These are phyloP conservation scores for Obelidium mucronatum DNA, from an alignment of 192 early-diverging fungal genomes.

Conservation along the genomic window DNA sequence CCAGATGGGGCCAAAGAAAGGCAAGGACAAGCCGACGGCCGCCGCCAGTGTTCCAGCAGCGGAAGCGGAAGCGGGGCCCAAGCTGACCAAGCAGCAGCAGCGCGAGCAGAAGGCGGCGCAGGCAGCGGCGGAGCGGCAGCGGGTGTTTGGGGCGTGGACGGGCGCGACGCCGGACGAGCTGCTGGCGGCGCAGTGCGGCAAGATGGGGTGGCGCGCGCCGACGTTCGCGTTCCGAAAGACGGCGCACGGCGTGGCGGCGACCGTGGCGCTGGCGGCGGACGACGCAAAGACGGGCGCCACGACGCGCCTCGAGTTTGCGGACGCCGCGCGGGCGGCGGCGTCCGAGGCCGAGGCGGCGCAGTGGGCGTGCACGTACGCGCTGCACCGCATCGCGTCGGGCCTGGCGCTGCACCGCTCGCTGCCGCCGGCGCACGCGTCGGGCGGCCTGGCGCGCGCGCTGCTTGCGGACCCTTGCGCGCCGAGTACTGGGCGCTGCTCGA, in stretches of 20 bases:
- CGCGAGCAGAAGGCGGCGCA: background rate
- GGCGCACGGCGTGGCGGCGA: too few species aligned
- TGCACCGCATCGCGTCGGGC: constrained; percentile 78
- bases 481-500: constrained; percentile 79
- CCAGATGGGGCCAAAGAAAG: too few species aligned
- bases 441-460: too few species aligned
- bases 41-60: too few species aligned
- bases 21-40: too few species aligned
- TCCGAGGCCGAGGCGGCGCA: constrained; percentile 60
- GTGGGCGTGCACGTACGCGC: constrained; percentile 76
- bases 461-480: too few species aligned
- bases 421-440: too few species aligned
- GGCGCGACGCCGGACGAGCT: constrained; percentile 78
- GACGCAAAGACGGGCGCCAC: constrained; percentile 65
- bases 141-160: constrained; percentile 79
- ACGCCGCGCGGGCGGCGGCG: constrained; percentile 35
- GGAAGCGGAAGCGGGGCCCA: too few species aligned
- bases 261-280: constrained; percentile 61
- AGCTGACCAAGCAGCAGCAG: constrained; percentile 4
- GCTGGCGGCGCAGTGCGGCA: background rate
- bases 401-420: constrained; percentile 74
- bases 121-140: background rate
- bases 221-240: constrained; percentile 61
- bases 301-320: constrained; percentile 51
- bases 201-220: constrained; percentile 73